phyloP scores from a whole-genome alignment of 2,329 filamentous ascomycete species.

The Huntiella moniliformis region DNA sequence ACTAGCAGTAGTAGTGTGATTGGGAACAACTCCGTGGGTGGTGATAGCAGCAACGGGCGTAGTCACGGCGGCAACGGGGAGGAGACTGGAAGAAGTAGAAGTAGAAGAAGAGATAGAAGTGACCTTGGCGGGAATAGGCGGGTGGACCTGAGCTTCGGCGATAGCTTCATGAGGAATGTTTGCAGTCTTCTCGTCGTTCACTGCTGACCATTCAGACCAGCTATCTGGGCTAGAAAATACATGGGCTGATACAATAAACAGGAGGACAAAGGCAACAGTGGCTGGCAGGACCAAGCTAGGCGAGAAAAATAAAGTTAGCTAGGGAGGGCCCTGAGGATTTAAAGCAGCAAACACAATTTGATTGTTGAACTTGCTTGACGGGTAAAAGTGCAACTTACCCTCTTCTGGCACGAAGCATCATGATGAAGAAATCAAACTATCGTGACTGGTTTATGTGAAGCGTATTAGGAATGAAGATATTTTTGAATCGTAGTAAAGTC shows the following conservation, averaged over 20 bases:
- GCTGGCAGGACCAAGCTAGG: slow-evolving; percentile 6
- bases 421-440: neutral
- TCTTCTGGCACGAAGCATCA: slow-evolving; percentile 10
- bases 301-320: neutral
- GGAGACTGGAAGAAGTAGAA: neutral
- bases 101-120: neutral
- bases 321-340: neutral
- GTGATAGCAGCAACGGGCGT: neutral
- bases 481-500: too few species aligned
- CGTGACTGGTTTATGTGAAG: too few species aligned
- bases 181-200: neutral
- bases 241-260: slow-evolving; percentile 11
- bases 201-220: slow-evolving; percentile 10
- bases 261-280: slow-evolving; percentile 8
- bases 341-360: neutral
- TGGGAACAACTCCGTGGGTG: too few species aligned
- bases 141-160: neutral
- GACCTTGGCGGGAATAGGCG: slow-evolving; percentile 4
- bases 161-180: slow-evolving; percentile 6
- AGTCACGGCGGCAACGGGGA: neutral
- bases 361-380: neutral
- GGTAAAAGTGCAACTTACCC: slow-evolving; percentile 1
- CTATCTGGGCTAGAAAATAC: slow-evolving; percentile 8
- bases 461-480: too few species aligned
- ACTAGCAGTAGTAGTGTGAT: neutral